phyloP scores from a whole-genome alignment of 164 flowering plant genomes.

The Tetrastigma voinierianum region DNA sequence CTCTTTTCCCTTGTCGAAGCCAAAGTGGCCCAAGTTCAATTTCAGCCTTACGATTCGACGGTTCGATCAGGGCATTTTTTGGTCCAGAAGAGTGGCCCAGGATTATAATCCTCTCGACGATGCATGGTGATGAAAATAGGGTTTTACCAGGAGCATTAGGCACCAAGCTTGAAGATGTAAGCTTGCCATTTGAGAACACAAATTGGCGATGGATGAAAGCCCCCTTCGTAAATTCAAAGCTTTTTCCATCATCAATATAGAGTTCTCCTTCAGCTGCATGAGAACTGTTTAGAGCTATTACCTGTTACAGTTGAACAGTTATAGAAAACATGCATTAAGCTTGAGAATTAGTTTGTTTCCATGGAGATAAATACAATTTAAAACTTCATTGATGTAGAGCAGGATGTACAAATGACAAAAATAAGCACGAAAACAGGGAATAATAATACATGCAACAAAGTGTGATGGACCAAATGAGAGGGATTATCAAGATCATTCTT shows the following conservation, averaged over 20 bases:
- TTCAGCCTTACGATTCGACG: constrained; percentile 50
- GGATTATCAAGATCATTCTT: no score
- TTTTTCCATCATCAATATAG: constrained; percentile 92
- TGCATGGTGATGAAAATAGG: constrained; percentile 44
- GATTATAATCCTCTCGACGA: constrained; percentile 79
- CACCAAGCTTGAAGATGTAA: constrained; percentile 51
- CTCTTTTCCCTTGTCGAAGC: constrained; percentile 32
- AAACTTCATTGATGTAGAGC: background rate
- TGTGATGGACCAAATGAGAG: no score
- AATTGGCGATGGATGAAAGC: constrained; percentile 87
- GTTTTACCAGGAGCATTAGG: constrained; percentile 25
- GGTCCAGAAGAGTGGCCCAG: constrained; percentile 52
- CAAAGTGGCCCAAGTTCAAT: constrained; percentile 67
- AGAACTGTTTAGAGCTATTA: constrained; percentile 83
- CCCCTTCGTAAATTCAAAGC: constrained; percentile 76
- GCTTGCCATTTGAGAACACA: constrained; percentile 67
- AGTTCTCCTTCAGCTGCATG: constrained; percentile 89
- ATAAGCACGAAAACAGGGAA: no score
- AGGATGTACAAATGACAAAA: no score
- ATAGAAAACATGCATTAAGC: background rate
- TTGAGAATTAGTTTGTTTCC: background rate
- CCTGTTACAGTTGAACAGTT: constrained; percentile 37
- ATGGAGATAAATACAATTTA: background rate
- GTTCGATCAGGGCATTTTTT: constrained; percentile 68
- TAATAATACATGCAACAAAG: no score